Conservation (phyloP, 2,329 filamentous ascomycete species). For the Colletotrichum trifolii region DNA sequence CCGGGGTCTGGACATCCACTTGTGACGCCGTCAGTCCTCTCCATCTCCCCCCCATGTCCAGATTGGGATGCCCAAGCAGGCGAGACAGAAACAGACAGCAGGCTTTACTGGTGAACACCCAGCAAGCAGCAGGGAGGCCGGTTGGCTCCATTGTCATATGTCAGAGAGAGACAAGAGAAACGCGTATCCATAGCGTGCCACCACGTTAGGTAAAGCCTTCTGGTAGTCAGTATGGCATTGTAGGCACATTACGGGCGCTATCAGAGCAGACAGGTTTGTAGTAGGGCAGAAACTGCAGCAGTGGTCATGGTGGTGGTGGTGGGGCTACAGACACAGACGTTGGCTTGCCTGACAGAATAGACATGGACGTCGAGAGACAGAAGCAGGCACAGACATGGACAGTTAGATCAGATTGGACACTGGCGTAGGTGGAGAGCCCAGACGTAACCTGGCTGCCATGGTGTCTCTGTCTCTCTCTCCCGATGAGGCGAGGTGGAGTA, state of each 20-base stretch:
- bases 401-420: no score
- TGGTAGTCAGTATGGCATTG: background rate
- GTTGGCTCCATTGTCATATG: conserved; percentile 20
- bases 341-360: conserved; percentile 9
- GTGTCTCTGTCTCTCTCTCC: conserved; percentile 1
- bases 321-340: conserved; percentile 2
- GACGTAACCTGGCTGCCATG: conserved; percentile 4
- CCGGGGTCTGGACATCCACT: conserved; percentile 24
- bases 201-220: background rate
- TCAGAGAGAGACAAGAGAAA: conserved; percentile 12
- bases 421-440: no score
- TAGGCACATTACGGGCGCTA: conserved; percentile 6
- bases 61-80: conserved; percentile 22
- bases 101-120: conserved; percentile 26
- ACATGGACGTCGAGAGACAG: conserved; percentile 6
- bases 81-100: conserved; percentile 29
- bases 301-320: conserved; percentile 31
- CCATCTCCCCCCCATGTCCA: conserved; percentile 18
- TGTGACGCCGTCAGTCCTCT: conserved; percentile 2
- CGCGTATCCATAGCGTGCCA: conserved; percentile 1
- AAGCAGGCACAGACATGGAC: no score
- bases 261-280: background rate
- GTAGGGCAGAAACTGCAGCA: conserved; percentile 12
- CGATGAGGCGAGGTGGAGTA: background rate
- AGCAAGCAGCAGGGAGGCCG: conserved; percentile 33